Conservation (phyloP, 805 yeast genomes). For the Brettanomyces naardenensis region DNA sequence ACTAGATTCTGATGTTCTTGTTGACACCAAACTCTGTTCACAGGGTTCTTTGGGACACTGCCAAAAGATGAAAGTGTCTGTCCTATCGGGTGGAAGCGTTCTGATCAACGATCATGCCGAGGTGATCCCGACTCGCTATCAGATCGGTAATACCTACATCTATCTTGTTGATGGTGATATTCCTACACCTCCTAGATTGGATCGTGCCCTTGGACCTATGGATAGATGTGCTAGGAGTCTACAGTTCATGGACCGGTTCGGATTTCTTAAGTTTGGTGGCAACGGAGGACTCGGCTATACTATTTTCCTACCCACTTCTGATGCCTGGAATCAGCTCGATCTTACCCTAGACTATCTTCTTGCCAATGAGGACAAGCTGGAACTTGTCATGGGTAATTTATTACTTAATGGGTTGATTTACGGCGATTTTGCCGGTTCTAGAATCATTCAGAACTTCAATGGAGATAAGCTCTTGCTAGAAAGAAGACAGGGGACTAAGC, state of each 20-base stretch:
- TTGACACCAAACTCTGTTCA: slow-evolving; percentile 44
- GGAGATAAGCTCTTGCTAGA: slow-evolving; percentile 7
- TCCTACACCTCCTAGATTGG: slow-evolving; percentile 54
- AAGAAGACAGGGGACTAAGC: slow-evolving; percentile 3
- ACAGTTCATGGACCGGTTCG: slow-evolving; percentile 43
- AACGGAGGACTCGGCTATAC: slow-evolving; percentile 60
- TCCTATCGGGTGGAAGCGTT: slow-evolving; percentile 22
- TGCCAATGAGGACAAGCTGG: slow-evolving; percentile 40
- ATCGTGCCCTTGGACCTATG: slow-evolving; percentile 57
- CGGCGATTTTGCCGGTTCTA: slow-evolving; percentile 41
- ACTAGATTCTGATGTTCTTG: slow-evolving; percentile 30
- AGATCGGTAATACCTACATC: slow-evolving; percentile 58
- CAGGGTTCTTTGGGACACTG: slow-evolving; percentile 53
- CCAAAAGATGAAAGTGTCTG: slow-evolving; percentile 44
- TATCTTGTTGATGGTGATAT: slow-evolving; percentile 56
- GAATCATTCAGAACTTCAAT: slow-evolving; percentile 13
- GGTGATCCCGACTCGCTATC: slow-evolving; percentile 35
- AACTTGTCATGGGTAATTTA: slow-evolving; percentile 45
- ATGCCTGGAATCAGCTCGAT: slow-evolving; percentile 60
- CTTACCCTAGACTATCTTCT: slow-evolving; percentile 54
- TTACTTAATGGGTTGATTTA: slow-evolving; percentile 61
- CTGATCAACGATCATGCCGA: slow-evolving; percentile 49
- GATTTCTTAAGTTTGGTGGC: slow-evolving; percentile 39
- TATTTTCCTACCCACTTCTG: slow-evolving; percentile 67
- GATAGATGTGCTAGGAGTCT: slow-evolving; percentile 60